Base-by-base conservation (phyloP, 495 filamentous ascomycete species). In the Collariella sp. region DNA sequence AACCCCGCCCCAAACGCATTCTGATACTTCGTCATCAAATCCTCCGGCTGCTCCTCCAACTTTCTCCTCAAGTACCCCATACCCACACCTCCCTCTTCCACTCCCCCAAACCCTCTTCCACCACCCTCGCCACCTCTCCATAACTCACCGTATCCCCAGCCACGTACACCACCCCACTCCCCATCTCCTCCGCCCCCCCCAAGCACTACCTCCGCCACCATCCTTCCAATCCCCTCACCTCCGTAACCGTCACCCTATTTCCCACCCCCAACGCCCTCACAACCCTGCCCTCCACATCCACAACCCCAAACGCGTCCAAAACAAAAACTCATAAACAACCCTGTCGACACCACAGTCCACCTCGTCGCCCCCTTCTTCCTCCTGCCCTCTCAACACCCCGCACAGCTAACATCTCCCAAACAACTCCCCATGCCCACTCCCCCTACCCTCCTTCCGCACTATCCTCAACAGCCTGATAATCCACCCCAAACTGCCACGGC, bases 281-380 rank as follows among this genome's bases (percentile, higher is more conserved):
- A 13, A 60, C 67, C 4, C 50, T 51, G 34, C 54, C 46, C 24
- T 60, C 24, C 18, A 71, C 40, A 50, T 71, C 69, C 9, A 84
- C 80, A 19, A 83, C 73, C 1, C 79, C 82, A 65, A 82, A 85
- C 9, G 45, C 71, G 2, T 65, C 62, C 62, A 77, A 70, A 59
- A 86, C 85, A 61, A 61, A 85, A 86, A 50, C 74, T 80, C 56
- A 76, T 82, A 57, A 86, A 86, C 65, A 87, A 72, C 13, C 84
- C 82, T 24, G 78, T 80, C 18, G 74, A 79, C 11, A 85, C 72
- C 41, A 85, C 76, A 9, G 69, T 63, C 83, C 82, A 86, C 33
- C 67, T 60, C 5, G 75, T 78, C 26, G 55, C 46, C 0, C 46
- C 49, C 61, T 83, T 77, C 7, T 57, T 58, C 5, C 78, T 60